phyloP scores from a whole-genome alignment of 257 asterid genomes.

The Schizonepeta tenuifolia region DNA sequence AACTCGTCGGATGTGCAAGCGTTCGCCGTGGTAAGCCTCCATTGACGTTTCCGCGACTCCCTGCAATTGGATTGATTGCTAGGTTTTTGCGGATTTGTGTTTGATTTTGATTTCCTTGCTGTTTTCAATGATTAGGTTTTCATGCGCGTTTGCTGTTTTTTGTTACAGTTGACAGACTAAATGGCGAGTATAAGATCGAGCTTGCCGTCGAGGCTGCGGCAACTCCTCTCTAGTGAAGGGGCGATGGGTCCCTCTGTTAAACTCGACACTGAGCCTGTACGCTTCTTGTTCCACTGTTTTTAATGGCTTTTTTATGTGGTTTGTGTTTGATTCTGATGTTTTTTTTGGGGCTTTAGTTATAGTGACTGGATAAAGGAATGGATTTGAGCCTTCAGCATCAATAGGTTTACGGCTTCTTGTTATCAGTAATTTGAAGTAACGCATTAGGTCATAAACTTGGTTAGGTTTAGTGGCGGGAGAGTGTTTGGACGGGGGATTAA shows the following conservation, averaged over 20 bases:
- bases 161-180: slow-evolving; percentile 53
- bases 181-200: slow-evolving; percentile 97
- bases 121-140: slow-evolving; percentile 36
- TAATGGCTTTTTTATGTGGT: not conserved
- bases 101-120: slow-evolving; percentile 13
- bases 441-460: not conserved
- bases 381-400: not conserved
- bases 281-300: slow-evolving; percentile 28
- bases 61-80: slow-evolving; percentile 20
- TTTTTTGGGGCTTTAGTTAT: not conserved
- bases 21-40: slow-evolving; percentile 34
- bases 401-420: not conserved
- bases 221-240: slow-evolving; percentile 79
- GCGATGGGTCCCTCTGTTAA: slow-evolving; percentile 84
- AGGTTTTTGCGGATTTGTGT: slow-evolving; percentile 20
- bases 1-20: slow-evolving; percentile 57
- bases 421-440: slow-evolving; percentile 16
- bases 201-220: slow-evolving; percentile 92
- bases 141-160: not conserved
- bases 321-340: not conserved
- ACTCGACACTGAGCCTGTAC: slow-evolving; percentile 81
- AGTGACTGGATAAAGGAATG: slow-evolving; percentile 2
- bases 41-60: slow-evolving; percentile 6
- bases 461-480: slow-evolving; percentile 6
- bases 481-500: not conserved